Conservation (phyloP, 2,329 filamentous ascomycete species). For the Botrytis sinoallii region DNA sequence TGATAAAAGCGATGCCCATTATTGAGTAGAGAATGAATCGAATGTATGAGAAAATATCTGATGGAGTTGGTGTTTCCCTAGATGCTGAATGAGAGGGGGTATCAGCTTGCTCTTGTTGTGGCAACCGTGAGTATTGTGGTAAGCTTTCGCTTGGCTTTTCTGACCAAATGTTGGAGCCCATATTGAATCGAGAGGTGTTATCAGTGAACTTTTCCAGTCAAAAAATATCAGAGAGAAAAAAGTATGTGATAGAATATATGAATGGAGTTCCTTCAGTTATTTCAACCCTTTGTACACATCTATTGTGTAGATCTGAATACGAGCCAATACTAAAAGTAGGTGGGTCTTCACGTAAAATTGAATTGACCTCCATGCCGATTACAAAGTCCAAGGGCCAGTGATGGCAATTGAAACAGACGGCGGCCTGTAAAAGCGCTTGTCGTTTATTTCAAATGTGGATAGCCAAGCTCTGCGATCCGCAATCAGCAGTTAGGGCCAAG, state of each 20-base stretch:
- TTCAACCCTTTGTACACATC: background rate
- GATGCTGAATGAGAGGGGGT: background rate
- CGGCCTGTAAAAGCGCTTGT: background rate
- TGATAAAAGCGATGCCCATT: constrained; percentile 4
- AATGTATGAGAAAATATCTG: background rate
- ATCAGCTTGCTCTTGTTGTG: background rate
- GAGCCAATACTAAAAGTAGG: background rate
- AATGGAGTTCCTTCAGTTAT: background rate
- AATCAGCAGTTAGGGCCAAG: background rate
- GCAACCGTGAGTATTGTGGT: background rate
- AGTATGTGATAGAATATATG: background rate
- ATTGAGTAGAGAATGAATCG: constrained; percentile 3
- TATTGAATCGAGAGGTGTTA: background rate
- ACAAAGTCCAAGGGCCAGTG: background rate
- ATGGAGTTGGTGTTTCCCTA: background rate
- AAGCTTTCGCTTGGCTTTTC: background rate
- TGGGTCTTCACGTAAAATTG: background rate
- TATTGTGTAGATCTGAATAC: background rate
- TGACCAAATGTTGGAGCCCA: background rate
- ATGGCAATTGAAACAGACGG: background rate
- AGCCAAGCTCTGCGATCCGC: background rate
- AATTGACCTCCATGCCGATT: background rate
- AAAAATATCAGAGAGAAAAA: background rate
- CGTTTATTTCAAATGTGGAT: background rate
- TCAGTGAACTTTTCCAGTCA: too few species aligned